A percentile compares a stretch with the other conserved stretches of the same genome.
These are phyloP conservation scores for Coleophoma eucalyptorum DNA, from an alignment of 2,329 filamentous ascomycete genomes.

Conservation along the genomic window DNA sequence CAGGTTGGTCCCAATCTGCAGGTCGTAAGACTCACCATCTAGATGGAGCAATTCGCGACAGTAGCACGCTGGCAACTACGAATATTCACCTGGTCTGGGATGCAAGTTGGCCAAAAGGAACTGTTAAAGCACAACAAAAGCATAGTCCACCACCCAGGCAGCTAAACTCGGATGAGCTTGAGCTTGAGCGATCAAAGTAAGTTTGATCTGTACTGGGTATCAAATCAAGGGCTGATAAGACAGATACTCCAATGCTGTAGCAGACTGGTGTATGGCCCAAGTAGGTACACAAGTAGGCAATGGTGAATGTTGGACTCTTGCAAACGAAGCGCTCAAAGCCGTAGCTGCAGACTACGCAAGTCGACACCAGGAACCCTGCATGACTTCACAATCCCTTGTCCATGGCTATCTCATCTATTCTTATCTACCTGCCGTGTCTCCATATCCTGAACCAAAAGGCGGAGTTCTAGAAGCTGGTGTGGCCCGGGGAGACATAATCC, in stretches of 20 bases:
- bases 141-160: conserved; percentile 23
- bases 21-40: conserved; percentile 25
- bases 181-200: conserved; percentile 12
- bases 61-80: conserved; percentile 24
- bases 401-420: conserved; percentile 30
- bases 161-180: conserved; percentile 18
- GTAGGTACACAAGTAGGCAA: conserved; percentile 29
- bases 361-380: conserved; percentile 22
- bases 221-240: too few species aligned
- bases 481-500: conserved; percentile 29
- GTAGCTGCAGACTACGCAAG: conserved; percentile 16
- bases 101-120: conserved; percentile 23
- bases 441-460: conserved; percentile 13
- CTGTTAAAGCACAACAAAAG: conserved; percentile 28
- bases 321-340: conserved; percentile 24
- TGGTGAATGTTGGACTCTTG: conserved; percentile 34
- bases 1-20: conserved; percentile 19
- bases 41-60: conserved; percentile 26
- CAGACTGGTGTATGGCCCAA: conserved; percentile 24
- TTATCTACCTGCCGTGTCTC: conserved; percentile 16
- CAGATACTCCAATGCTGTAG: conserved; percentile 26
- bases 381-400: conserved; percentile 24
- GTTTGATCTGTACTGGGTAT: neutral
- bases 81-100: conserved; percentile 32
- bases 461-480: conserved; percentile 23